phyloP scores from a whole-genome alignment of 345 rosid species.

The Aquilaria yunnanensis region DNA sequence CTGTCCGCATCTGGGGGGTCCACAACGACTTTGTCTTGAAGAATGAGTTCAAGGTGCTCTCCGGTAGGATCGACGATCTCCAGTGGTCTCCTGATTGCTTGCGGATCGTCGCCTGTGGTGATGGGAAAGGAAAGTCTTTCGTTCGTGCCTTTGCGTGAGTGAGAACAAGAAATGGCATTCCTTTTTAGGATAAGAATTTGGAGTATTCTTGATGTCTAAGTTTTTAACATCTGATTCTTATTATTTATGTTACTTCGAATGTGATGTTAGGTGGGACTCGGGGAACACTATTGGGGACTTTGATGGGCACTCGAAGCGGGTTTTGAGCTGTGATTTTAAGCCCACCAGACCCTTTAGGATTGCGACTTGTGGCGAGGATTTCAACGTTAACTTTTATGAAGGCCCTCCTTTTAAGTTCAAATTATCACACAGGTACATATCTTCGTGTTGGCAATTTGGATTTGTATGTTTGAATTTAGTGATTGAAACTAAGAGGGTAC shows the following conservation, averaged over 20 bases:
- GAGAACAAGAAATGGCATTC: neutral
- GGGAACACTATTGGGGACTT: conserved; percentile 90
- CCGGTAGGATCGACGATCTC: conserved; percentile 91
- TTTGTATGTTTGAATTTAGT: too few relatives aligned
- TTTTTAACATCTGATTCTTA: neutral
- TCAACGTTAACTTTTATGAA: conserved; percentile 80
- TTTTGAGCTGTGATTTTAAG: conserved; percentile 83
- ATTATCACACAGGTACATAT: conserved; percentile 61
- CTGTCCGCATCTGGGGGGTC: conserved; percentile 93
- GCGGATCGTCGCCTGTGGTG: conserved; percentile 89
- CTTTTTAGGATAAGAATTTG: too few relatives aligned
- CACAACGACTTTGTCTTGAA: conserved; percentile 76
- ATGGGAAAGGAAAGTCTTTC: conserved; percentile 86
- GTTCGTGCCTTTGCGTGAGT: conserved; percentile 93
- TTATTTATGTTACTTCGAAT: conserved; percentile 1
- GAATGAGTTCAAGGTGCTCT: conserved; percentile 82
- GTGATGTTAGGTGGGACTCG: conserved; percentile 83
- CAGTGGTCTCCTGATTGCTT: conserved; percentile 92
- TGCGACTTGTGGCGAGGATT: conserved; percentile 93
- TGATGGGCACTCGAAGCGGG: conserved; percentile 92
- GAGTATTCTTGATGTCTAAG: neutral
- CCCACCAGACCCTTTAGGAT: conserved; percentile 89
- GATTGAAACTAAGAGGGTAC: neutral
- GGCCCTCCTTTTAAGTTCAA: conserved; percentile 98
- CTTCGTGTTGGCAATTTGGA: neutral